These are phyloP conservation scores for Drosera capensis DNA, from an alignment of 148 eudicot species.

Conservation along the genomic window DNA sequence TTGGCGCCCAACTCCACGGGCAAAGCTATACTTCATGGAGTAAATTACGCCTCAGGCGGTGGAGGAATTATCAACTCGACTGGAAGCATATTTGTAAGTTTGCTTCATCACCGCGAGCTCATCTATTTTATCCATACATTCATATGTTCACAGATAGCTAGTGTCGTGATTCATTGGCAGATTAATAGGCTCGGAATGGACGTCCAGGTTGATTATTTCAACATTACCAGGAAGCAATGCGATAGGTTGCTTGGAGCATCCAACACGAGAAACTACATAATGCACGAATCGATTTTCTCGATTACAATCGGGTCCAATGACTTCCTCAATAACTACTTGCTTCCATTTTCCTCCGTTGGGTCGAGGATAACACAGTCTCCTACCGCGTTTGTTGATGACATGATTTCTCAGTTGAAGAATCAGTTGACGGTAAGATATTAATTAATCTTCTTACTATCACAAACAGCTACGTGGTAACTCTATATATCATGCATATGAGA, in stretches of 20 bases:
- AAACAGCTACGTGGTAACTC: too few relatives aligned
- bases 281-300: conserved; percentile 65
- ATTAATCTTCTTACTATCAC: too few relatives aligned
- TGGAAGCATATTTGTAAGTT: conserved; percentile 80
- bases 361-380: conserved; percentile 66
- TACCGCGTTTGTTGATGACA: conserved; percentile 55
- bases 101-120: too few relatives aligned
- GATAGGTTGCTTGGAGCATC: conserved; percentile 63
- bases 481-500: too few relatives aligned
- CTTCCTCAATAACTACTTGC: conserved; percentile 82
- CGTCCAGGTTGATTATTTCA: conserved; percentile 83
- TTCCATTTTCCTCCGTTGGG: conserved; percentile 68
- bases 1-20: conserved; percentile 80
- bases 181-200: conserved; percentile 92
- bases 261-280: conserved; percentile 44
- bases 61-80: conserved; percentile 88
- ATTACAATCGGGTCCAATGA: conserved; percentile 83
- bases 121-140: too few relatives aligned
- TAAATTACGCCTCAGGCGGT: conserved; percentile 93
- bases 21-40: conserved; percentile 52
- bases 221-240: conserved; percentile 61
- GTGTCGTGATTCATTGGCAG: too few relatives aligned
- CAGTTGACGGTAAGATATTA: conserved; percentile 65
- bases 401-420: conserved; percentile 41
- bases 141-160: too few relatives aligned